phyloP scores from a whole-genome alignment of 352 stramenopile genomes.

The Thalassiosira hispida region DNA sequence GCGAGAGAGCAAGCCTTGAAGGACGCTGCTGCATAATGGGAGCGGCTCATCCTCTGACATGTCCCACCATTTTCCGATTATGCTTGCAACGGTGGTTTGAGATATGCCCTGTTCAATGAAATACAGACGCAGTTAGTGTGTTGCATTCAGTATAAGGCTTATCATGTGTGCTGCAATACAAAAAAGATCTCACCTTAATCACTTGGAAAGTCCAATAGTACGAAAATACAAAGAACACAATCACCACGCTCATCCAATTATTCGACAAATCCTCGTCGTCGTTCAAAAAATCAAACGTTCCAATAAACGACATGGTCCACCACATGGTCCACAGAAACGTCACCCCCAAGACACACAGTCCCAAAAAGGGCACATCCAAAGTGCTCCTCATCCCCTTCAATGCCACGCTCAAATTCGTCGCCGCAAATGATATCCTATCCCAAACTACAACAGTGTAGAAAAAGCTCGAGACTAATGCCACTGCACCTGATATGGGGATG shows the following conservation, averaged over 20 bases:
- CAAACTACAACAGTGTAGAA: constrained; percentile 53
- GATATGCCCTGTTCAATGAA: constrained; percentile 32
- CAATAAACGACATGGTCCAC: constrained; percentile 82
- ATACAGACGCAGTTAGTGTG: neutral
- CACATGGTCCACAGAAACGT: constrained; percentile 75
- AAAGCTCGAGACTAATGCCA: constrained; percentile 33
- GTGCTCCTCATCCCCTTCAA: constrained; percentile 52
- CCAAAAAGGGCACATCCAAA: constrained; percentile 41
- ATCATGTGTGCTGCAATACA: constrained; percentile 7
- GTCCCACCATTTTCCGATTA: constrained; percentile 56
- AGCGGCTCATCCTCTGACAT: constrained; percentile 38
- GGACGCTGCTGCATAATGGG: constrained; percentile 31
- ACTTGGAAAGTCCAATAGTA: constrained; percentile 79
- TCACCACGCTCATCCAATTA: constrained; percentile 51
- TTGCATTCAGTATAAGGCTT: constrained; percentile 1
- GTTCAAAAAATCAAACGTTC: constrained; percentile 63
- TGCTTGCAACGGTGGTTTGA: constrained; percentile 48
- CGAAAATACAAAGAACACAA: constrained; percentile 62
- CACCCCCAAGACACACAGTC: constrained; percentile 25
- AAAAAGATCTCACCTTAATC: constrained; percentile 61
- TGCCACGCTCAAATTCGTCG: constrained; percentile 49
- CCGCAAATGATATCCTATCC: constrained; percentile 52
- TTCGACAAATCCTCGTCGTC: constrained; percentile 56
- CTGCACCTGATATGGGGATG: constrained; percentile 23
- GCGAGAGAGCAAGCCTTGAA: constrained; percentile 59